Base-by-base conservation (phyloP, 176 grass and related monocot genomes). In the Typha latifolia region DNA sequence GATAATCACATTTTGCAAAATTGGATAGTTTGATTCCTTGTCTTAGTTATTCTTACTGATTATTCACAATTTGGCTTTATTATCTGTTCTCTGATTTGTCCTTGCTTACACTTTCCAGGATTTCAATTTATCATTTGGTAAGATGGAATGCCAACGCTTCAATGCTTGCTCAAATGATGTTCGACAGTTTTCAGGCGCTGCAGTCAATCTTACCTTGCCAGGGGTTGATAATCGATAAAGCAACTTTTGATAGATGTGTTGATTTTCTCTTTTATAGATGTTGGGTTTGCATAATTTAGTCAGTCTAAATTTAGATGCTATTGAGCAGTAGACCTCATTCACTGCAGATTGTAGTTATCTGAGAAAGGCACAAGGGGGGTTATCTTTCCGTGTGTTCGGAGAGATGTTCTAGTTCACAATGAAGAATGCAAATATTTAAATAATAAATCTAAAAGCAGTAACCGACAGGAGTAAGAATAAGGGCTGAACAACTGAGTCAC, bases 91-190 rank as follows among this genome's bases (percentile, higher is more conserved):
- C 15, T 72, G 26, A 59, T 72, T 47, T 57, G 51, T 29, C 52
- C 47, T 61, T 52, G 22, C 43, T 70, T 73, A 20, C 32, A 62
- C 68, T 23, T 76, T 69, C 14, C 64, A 73, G 79, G 57, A 64
- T 64, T 47, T 12, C 59, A n/a, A 55, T 52, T 24, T 0, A 21
- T 29, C 23, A 52, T 22, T 75, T 69, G 19, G 48, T 5, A 63
- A 56, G 72, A 74, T 81, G 53, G 61, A 14, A 70, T 14, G 34
- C 53, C 16, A 24, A 16, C 34, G 15, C 49, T 5, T 29, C 22
- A 12, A 66, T 53, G 62, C 61, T 66, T 56, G 37, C 27, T 62
- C 26, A 31, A 23, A 59, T 51, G 51, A 26, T 22, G 37, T 71
- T 24, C 50, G 32, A 64, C 32, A 62, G 64, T 70, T 29, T 18